Evolutionary conservation across 148 eudicot genomes (phyloP), one percentile per base, ranked within the genome.

Genomic region (Chenopodium album): DNA sequence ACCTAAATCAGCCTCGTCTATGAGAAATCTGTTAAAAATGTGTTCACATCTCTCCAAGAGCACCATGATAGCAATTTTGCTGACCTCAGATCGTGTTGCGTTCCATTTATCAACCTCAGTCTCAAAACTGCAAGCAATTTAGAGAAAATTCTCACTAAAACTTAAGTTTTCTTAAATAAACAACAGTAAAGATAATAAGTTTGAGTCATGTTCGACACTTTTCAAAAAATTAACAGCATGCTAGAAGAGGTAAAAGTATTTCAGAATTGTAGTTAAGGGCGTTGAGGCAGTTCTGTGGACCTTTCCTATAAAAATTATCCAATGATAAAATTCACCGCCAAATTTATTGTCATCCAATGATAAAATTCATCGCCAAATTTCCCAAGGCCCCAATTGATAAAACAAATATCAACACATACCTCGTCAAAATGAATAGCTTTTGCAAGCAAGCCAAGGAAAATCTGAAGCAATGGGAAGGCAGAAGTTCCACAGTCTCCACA

Each of bases 401-500:
- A 73, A 23, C 28, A 44, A 63, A 16, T 46, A 50, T 9, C 16
- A 13, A 60, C 37, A 67, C 6, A 41, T 91, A 97, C 99, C 95
- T 90, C 89, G 92, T 85, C 87, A 97, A 85, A 78, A 91, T 85
- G 87, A 97, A 94, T 73, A 97, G 73, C 90, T 91, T 94, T 76
- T 94, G 88, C 85, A 97, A 91, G 87, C 98, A 97, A 84, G 90
- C 79, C 90, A 97, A 82, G 41, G 99, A 97, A 86, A 97, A 97
- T 85, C 90, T 89, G 89, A 96, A 91, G 85, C 99, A 97, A 86
- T 97, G 98, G 71, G 95, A 79, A 76, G 99, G 99, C 90, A 97
- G 89, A 83, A 91, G 98, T 84, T 92, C 98, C 64, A 97, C 98
- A 52, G 94, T 92, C 85, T 92, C 95, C 82, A 92, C 86, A 17